Base-by-base conservation (phyloP, 441 rosid species). In the Pelargonium citronellum region DNA sequence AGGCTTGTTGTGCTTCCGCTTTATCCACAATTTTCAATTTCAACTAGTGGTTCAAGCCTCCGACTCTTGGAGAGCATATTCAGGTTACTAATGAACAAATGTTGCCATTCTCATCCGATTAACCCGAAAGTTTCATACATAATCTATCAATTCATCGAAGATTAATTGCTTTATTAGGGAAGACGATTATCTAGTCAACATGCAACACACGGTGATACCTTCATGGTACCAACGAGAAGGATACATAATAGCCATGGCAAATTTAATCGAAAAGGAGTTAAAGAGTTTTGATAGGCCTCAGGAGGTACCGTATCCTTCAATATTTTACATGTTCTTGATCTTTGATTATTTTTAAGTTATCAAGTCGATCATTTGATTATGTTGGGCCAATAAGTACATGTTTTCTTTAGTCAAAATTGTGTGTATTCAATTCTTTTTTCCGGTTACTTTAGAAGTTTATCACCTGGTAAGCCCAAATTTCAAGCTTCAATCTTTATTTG, bases 191-290 rank as follows among this genome's bases (percentile, higher is more conserved):
- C 92, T 94, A 55, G 97, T 90, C 63, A 94, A 90, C 85, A 94
- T 94, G 99, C 97, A 90, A 77, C 99, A 94, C 74, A 94, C 97
- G 2, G 97, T 94, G 72, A 94, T 94, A 74, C 99, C 99, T 65
- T 94, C 99, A 2, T 94, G 99, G 99, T 94, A 94, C 77, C 99
- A 94, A 79, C 94, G 99, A 24, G 96, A 94, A 73, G 99, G 99
- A 63, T 94, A 94, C 77, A 87, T 90, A 73, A 91, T 84, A 74
- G 87, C 99, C 44, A 90, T 89, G 96, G 82, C 92, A 72, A 83
- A 86, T 79, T 78, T 94, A 74, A 91, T 90, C 73, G 88, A 90
- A 77, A 81, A 85, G 73, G 96, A 94, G 82, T 74, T 94, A 75
- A 75, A 41, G 60, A 88, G 79, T 46, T 91, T 91, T 86, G 94